Conservation (phyloP, 1,284 basidiomycete genomes). For the Coriolopsis trogii region DNA sequence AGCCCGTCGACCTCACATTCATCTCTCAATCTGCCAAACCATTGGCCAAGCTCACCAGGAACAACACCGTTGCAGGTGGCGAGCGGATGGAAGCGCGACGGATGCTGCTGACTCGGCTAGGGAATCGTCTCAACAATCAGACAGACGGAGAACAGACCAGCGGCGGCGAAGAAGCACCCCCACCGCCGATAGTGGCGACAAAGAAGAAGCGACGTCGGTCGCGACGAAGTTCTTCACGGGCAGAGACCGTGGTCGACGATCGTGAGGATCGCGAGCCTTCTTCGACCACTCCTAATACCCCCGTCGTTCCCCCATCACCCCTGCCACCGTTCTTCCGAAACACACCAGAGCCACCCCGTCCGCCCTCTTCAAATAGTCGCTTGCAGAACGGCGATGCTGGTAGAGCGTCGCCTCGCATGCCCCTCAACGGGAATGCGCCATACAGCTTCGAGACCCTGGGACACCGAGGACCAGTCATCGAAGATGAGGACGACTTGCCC, state of each 20-base stretch:
- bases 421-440: constrained; percentile 29
- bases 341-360: constrained; percentile 29
- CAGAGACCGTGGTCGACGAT: constrained; percentile 59
- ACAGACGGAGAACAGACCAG: constrained; percentile 64
- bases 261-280: constrained; percentile 69
- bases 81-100: constrained; percentile 72
- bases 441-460: constrained; percentile 44
- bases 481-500: constrained; percentile 63
- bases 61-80: constrained; percentile 79
- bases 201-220: constrained; percentile 60
- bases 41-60: constrained; percentile 59
- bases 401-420: constrained; percentile 21
- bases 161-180: constrained; percentile 62
- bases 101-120: constrained; percentile 63
- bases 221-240: constrained; percentile 56
- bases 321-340: constrained; percentile 41
- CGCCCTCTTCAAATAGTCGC: constrained; percentile 25
- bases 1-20: constrained; percentile 48
- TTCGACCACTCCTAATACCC: constrained; percentile 64
- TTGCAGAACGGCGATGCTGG: constrained; percentile 33
- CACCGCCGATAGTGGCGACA: constrained; percentile 37
- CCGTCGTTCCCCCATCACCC: constrained; percentile 55
- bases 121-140: constrained; percentile 60
- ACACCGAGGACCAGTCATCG: constrained; percentile 69
- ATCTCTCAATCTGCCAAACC: constrained; percentile 48